Percentiles rank a stretch among this genome's conserved stretches.
Conservation (phyloP, 2,329 filamentous ascomycete species). For the Coniochaeta pulveracea region DNA sequence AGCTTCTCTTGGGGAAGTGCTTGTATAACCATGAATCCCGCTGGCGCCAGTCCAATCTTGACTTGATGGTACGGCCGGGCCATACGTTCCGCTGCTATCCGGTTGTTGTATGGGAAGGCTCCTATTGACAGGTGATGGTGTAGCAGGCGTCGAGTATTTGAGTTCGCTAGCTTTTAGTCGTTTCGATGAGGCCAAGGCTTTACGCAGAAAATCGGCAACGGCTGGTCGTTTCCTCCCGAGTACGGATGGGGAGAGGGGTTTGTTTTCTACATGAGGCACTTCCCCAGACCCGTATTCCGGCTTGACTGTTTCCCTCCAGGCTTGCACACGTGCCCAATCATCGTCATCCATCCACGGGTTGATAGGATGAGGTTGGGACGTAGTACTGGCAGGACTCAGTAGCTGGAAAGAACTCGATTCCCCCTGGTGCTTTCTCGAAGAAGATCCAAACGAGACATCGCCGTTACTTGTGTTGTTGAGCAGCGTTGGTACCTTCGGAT, state of each 20-base stretch:
- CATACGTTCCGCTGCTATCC: too few relatives aligned
- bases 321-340: neutral
- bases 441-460: neutral
- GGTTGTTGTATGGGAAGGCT: too few relatives aligned
- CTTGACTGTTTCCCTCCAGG: neutral
- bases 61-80: too few relatives aligned
- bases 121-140: too few relatives aligned
- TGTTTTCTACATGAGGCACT: neutral
- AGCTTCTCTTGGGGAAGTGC: too few relatives aligned
- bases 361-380: too few relatives aligned
- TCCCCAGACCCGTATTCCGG: too few relatives aligned
- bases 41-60: too few relatives aligned
- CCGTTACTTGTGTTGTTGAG: constrained; percentile 6
- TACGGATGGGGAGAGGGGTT: neutral
- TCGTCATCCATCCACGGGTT: neutral
- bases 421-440: neutral
- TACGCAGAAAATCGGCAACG: constrained; percentile 2
- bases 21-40: too few relatives aligned
- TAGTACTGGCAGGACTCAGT: neutral
- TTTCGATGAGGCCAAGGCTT: constrained; percentile 1
- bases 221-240: neutral
- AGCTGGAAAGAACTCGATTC: neutral
- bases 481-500: too few relatives aligned
- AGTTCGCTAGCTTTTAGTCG: too few relatives aligned
- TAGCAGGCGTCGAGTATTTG: too few relatives aligned